Percentiles rank a stretch among this genome's conserved stretches.
Evolutionary conservation across 257 asterid genomes (phyloP).

Genomic region (Nicotiana noctiflora): DNA sequence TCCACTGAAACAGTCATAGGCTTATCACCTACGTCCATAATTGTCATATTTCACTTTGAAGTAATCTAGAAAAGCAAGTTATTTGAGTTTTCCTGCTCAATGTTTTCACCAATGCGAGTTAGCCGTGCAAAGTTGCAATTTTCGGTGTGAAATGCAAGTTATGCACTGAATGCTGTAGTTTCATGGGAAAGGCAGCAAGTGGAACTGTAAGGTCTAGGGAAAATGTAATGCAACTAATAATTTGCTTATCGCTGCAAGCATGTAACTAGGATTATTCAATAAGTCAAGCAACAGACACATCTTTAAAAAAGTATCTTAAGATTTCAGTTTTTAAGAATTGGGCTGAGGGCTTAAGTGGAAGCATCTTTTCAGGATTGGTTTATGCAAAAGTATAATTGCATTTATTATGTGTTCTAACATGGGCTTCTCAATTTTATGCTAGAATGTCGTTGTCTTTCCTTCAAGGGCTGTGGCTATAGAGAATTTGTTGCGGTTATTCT

Average conservation of each 20-base stretch:
- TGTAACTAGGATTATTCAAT: background rate
- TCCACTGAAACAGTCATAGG: background rate
- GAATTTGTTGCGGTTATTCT: conserved; percentile 74
- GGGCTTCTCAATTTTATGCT: conserved; percentile 10
- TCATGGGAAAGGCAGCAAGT: background rate
- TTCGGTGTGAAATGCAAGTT: background rate
- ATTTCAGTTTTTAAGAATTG: background rate
- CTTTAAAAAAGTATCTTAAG: background rate
- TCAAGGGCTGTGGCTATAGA: conserved; percentile 88
- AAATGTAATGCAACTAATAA: background rate
- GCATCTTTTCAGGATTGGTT: background rate
- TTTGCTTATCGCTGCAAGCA: background rate
- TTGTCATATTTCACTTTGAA: background rate
- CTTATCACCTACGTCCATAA: background rate
- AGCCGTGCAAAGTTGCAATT: background rate
- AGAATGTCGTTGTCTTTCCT: conserved; percentile 85
- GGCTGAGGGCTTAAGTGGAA: background rate
- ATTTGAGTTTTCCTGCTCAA: background rate
- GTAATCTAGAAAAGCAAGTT: background rate
- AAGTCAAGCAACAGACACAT: background rate
- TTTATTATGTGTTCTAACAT: conserved; percentile 11
- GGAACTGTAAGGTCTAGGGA: background rate
- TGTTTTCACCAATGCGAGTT: background rate
- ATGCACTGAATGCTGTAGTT: background rate
- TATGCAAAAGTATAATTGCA: background rate